Percentiles rank a stretch among this genome's conserved stretches.
These are phyloP conservation scores for Hypoxylon sp. DNA, from an alignment of 2,329 filamentous ascomycete genomes.

Conservation along the genomic window DNA sequence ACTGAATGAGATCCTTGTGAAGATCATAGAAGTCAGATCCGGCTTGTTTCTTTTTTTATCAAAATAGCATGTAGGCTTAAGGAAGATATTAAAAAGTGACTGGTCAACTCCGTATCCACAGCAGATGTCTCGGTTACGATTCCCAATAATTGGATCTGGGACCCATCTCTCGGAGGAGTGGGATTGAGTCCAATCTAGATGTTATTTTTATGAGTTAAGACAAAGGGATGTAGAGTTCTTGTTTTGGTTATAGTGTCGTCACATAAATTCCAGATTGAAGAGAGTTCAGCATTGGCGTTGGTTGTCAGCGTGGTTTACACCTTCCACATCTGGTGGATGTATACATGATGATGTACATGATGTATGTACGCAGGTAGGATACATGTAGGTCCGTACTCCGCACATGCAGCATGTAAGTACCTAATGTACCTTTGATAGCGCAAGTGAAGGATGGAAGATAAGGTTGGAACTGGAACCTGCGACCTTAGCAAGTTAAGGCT, in stretches of 20 bases:
- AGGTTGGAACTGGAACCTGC: slow-evolving; percentile 7
- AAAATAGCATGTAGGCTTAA: slow-evolving; percentile 12
- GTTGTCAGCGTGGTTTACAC: slow-evolving; percentile 5
- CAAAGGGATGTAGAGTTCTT: not conserved
- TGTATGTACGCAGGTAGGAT: slow-evolving; percentile 6
- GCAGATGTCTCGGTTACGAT: slow-evolving; percentile 38
- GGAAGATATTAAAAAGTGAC: slow-evolving; percentile 38
- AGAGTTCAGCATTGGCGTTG: not conserved
- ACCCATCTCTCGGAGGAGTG: slow-evolving; percentile 7
- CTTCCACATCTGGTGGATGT: not conserved
- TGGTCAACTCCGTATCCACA: slow-evolving; percentile 41
- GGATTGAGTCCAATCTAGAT: slow-evolving; percentile 6
- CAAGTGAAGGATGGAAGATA: not conserved
- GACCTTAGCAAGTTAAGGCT: slow-evolving; percentile 32
- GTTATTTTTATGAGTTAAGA: slow-evolving; percentile 1
- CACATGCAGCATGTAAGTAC: slow-evolving; percentile 23
- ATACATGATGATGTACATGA: not conserved
- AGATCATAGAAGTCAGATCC: slow-evolving; percentile 25
- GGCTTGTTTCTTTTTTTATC: slow-evolving; percentile 21
- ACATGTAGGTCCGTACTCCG: slow-evolving; percentile 44
- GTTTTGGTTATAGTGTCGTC: not conserved
- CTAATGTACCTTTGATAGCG: not conserved
- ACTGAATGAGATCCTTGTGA: slow-evolving; percentile 24
- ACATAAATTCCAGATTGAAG: not conserved
- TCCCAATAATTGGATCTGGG: slow-evolving; percentile 32